Evolutionary conservation across 1,139 yeast genomes (phyloP).

Genomic region (Saccharomycopsis phalli): DNA sequence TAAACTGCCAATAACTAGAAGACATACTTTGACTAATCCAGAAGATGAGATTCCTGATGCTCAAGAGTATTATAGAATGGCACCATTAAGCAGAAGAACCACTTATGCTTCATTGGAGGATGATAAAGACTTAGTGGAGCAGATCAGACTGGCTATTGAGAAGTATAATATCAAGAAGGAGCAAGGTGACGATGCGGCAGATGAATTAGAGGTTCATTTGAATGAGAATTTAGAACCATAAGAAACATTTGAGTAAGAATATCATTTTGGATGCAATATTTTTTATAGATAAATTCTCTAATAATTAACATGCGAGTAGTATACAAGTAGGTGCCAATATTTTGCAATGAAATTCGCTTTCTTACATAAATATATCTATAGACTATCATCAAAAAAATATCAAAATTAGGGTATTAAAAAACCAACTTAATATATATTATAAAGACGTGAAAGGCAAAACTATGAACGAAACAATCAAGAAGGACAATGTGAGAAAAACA

Average conservation of each 20-base stretch:
- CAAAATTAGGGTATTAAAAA: too few species aligned
- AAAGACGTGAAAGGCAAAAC: too few species aligned
- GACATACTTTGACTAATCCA: constrained; percentile 17
- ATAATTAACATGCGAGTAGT: too few species aligned
- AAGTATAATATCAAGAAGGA: constrained; percentile 35
- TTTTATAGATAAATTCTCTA: too few species aligned
- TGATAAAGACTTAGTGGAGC: constrained; percentile 34
- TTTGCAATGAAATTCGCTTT: too few species aligned
- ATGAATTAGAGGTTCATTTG: constrained; percentile 46
- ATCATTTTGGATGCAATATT: too few species aligned
- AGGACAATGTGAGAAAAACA: not conserved
- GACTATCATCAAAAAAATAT: too few species aligned
- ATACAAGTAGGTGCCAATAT: too few species aligned
- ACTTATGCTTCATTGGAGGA: constrained; percentile 21
- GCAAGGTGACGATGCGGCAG: constrained; percentile 37
- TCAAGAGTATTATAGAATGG: not conserved
- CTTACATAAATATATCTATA: too few species aligned
- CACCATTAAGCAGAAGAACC: constrained; percentile 6
- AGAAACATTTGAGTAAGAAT: too few species aligned
- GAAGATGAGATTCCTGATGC: constrained; percentile 4
- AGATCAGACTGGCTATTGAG: constrained; percentile 46
- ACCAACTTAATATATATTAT: too few species aligned
- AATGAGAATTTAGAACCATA: too few species aligned
- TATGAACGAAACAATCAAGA: not conserved
- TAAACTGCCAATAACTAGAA: not conserved